Evolutionary conservation across 192 early-diverging fungal genomes (phyloP).

Genomic region (Polychytrium aggregatum): DNA sequence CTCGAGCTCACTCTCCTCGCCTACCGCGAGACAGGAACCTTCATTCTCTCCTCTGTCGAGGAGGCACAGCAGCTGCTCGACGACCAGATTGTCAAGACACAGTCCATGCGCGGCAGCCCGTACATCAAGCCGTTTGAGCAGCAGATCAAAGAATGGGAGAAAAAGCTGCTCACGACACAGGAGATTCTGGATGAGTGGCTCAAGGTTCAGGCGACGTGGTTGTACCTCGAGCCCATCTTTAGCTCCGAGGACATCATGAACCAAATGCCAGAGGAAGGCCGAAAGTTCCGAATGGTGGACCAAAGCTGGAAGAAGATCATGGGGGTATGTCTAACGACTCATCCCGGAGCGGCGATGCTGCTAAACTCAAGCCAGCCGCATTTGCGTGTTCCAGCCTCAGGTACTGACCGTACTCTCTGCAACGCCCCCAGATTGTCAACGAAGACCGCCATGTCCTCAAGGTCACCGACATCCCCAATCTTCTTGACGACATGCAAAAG

Average conservation of each 20-base stretch:
- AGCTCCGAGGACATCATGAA: constrained; percentile 57
- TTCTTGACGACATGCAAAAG: constrained; percentile 41
- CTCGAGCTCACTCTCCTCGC: constrained; percentile 39
- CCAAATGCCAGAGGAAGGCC: constrained; percentile 57
- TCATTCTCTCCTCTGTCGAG: constrained; percentile 43
- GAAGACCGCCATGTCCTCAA: constrained; percentile 41
- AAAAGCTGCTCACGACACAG: constrained; percentile 39
- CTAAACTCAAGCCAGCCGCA: too few relatives aligned
- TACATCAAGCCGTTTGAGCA: constrained; percentile 55
- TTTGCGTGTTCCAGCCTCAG: too few relatives aligned
- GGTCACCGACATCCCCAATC: constrained; percentile 47
- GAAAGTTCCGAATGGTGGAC: constrained; percentile 49
- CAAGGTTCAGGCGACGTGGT: constrained; percentile 56
- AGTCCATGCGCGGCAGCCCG: constrained; percentile 56
- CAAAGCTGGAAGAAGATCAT: constrained; percentile 47
- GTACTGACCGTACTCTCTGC: too few relatives aligned
- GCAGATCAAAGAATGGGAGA: constrained; percentile 53
- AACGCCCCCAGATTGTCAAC: constrained; percentile 20
- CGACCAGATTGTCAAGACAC: constrained; percentile 58
- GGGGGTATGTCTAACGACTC: constrained; percentile 16
- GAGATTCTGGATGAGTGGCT: constrained; percentile 57
- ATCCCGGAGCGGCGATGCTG: too few relatives aligned
- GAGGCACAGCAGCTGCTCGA: constrained; percentile 52
- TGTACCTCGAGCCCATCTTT: constrained; percentile 55
- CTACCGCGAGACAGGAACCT: constrained; percentile 50